A percentile compares a stretch with the other conserved stretches of the same genome.
phyloP scores from a whole-genome alignment of 2,329 filamentous ascomycete genomes.

The Sclerotinia nivalis region DNA sequence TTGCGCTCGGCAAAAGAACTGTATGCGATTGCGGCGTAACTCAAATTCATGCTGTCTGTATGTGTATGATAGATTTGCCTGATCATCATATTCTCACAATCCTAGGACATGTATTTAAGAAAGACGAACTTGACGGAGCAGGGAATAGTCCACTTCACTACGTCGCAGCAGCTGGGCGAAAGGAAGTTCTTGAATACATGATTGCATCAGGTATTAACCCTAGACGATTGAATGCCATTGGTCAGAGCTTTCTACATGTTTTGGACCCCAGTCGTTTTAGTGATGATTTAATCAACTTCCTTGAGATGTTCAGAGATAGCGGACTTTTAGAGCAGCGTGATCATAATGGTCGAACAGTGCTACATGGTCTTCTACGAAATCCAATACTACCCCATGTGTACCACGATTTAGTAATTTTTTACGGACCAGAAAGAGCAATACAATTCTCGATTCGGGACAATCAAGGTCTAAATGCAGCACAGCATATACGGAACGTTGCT shows the following conservation, averaged over 20 bases:
- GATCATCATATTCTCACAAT: constrained; percentile 17
- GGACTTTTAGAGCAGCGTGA: constrained; percentile 23
- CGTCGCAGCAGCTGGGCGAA: constrained; percentile 20
- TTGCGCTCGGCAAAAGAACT: neutral
- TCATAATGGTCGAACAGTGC: constrained; percentile 20
- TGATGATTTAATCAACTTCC: constrained; percentile 20
- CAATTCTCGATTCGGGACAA: constrained; percentile 22
- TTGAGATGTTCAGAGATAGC: constrained; percentile 14
- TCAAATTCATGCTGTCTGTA: constrained; percentile 21
- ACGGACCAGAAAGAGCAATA: constrained; percentile 5
- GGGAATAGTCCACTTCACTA: constrained; percentile 23
- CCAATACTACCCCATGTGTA: constrained; percentile 18
- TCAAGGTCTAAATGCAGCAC: constrained; percentile 18
- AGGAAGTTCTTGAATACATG: constrained; percentile 17
- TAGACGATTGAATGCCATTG: neutral
- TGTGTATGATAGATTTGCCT: constrained; percentile 16
- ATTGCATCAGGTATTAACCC: constrained; percentile 11
- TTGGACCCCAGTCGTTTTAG: constrained; percentile 21
- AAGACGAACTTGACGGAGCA: constrained; percentile 14
- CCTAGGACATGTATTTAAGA: constrained; percentile 4
- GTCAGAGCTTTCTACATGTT: constrained; percentile 23
- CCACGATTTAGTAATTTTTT: constrained; percentile 17
- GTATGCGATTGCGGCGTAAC: constrained; percentile 20
- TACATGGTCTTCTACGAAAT: constrained; percentile 19
- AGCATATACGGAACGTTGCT: constrained; percentile 17